A percentile compares a stretch with the other conserved stretches of the same genome.
Evolutionary conservation across 164 flowering plant genomes (phyloP).

Genomic region (Vitis rotundifolia): DNA sequence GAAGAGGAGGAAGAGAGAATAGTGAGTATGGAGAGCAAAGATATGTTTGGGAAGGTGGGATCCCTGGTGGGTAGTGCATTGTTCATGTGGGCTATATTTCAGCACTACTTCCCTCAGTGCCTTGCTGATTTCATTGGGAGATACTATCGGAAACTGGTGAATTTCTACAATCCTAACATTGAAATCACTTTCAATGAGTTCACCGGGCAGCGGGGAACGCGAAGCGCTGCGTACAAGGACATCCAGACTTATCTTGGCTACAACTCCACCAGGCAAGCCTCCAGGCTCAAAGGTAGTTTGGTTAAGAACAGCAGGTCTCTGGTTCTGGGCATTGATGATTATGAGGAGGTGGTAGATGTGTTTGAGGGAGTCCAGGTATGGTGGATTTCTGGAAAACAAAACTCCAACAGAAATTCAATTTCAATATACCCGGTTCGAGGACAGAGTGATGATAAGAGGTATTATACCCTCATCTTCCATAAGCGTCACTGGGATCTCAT

Average conservation of each 20-base stretch:
- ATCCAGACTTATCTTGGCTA: slow-evolving; percentile 26
- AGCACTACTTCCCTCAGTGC: slow-evolving; percentile 10
- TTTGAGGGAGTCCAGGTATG: slow-evolving; percentile 20
- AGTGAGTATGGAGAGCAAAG: too few relatives aligned
- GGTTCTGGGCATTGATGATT: slow-evolving; percentile 21
- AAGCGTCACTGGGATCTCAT: slow-evolving; percentile 25
- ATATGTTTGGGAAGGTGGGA: too few relatives aligned
- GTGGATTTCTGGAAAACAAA: slow-evolving; percentile 26
- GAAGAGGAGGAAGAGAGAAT: too few relatives aligned
- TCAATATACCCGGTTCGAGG: slow-evolving; percentile 11
- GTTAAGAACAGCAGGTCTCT: slow-evolving; percentile 13
- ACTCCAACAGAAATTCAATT: background rate
- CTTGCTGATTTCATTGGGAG: background rate
- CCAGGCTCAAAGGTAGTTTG: slow-evolving; percentile 29
- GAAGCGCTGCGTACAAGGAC: slow-evolving; percentile 23
- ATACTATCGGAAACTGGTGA: background rate
- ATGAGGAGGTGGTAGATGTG: slow-evolving; percentile 25
- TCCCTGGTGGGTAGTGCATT: background rate
- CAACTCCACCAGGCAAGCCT: slow-evolving; percentile 17
- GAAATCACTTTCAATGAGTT: slow-evolving; percentile 26
- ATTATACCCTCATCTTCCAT: slow-evolving; percentile 34
- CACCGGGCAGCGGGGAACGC: slow-evolving; percentile 2
- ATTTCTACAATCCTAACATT: slow-evolving; percentile 22
- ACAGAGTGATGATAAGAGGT: slow-evolving; percentile 10
- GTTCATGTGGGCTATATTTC: slow-evolving; percentile 18